Conservation (phyloP, 345 rosid species). For the Acer yangbiense region DNA sequence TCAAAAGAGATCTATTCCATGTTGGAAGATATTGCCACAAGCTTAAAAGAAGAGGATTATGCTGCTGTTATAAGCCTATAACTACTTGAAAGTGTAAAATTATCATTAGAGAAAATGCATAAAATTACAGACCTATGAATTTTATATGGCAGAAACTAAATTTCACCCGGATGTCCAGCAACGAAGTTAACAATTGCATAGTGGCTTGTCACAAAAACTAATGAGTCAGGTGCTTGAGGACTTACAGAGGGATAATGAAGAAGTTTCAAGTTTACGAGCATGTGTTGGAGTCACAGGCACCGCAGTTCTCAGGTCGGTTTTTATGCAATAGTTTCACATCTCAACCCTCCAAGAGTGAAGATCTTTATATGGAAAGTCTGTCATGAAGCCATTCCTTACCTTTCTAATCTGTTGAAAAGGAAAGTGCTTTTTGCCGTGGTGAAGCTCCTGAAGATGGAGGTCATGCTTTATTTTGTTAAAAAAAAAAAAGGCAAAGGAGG, state of each 20-base stretch:
- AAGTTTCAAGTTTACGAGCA: not conserved
- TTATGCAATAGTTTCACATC: too few species aligned
- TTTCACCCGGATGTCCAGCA: not conserved
- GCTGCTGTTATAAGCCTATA: not conserved
- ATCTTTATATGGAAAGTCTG: too few species aligned
- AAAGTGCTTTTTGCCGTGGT: too few species aligned
- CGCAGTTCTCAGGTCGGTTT: not conserved
- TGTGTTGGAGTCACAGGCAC: not conserved
- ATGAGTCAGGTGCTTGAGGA: not conserved
- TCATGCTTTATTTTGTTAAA: too few species aligned
- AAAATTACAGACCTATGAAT: not conserved
- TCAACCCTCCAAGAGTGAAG: too few species aligned
- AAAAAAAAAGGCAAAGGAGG: too few species aligned
- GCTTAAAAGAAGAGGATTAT: slow-evolving; percentile 10
- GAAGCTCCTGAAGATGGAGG: too few species aligned
- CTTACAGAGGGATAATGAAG: not conserved
- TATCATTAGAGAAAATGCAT: not conserved
- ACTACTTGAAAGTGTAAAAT: not conserved
- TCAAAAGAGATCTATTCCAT: slow-evolving; percentile 25
- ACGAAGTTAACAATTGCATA: not conserved
- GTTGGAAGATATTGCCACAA: slow-evolving; percentile 17
- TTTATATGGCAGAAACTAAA: not conserved
- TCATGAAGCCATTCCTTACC: too few species aligned
- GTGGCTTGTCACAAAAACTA: not conserved
- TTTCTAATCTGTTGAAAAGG: too few species aligned